phyloP scores from a whole-genome alignment of 768 basidiomycete species.

The Suillus placidus region DNA sequence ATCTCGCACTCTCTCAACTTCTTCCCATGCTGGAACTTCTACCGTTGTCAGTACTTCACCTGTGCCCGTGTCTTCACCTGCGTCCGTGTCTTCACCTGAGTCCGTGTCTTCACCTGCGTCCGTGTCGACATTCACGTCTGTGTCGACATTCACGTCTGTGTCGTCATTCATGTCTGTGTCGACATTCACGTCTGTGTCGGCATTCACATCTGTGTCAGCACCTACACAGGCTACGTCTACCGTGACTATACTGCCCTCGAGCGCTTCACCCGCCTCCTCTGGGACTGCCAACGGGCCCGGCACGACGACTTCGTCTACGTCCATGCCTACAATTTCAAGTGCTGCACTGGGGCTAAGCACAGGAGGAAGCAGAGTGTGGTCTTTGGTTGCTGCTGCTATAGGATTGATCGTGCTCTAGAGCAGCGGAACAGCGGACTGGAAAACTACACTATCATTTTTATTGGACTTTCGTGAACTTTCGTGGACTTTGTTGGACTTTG shows the following conservation, averaged over 20 bases:
- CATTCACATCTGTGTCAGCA: neutral
- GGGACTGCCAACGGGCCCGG: too few species aligned
- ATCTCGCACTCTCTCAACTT: constrained; percentile 10
- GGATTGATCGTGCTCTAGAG: neutral
- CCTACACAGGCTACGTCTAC: neutral
- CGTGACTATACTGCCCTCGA: neutral
- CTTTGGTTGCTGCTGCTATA: neutral
- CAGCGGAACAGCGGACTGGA: neutral
- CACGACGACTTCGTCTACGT: too few species aligned
- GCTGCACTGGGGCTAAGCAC: neutral
- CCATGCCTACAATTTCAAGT: too few species aligned
- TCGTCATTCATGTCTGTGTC: too few species aligned
- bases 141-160: too few species aligned
- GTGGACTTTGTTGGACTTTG: too few species aligned
- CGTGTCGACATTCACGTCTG: too few species aligned
- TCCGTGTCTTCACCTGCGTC: too few species aligned
- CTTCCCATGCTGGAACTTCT: neutral
- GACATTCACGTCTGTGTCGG: too few species aligned
- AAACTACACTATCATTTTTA: too few species aligned
- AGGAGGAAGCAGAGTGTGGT: neutral
- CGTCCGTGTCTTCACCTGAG: too few species aligned
- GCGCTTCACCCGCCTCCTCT: neutral
- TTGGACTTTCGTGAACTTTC: too few species aligned
- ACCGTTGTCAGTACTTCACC: neutral
- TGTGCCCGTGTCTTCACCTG: neutral